Percentiles rank a stretch among this genome's conserved stretches.
phyloP scores from a whole-genome alignment of 2,329 filamentous ascomycete species.

The Cladosporium velox region DNA sequence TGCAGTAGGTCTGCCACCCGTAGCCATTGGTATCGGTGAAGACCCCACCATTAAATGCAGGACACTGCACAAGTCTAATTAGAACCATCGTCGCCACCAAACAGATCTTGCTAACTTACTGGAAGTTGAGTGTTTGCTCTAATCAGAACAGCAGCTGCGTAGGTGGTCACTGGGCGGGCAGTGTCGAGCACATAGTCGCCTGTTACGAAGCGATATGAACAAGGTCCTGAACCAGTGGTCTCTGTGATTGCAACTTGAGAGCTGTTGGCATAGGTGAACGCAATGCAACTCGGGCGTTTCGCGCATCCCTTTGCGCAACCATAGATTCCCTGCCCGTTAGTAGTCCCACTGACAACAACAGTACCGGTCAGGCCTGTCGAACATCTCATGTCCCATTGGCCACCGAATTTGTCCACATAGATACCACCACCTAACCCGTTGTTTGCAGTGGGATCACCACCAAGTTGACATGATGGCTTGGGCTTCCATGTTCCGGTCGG shows the following conservation, averaged over 20 bases:
- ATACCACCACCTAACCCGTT: background rate
- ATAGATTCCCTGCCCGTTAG: background rate
- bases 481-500: background rate
- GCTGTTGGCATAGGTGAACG: background rate
- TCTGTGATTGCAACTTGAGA: background rate
- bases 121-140: background rate
- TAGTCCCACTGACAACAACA: background rate
- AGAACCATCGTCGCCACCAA: background rate
- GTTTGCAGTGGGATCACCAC: background rate
- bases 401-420: background rate
- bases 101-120: background rate
- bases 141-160: background rate
- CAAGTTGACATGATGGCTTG: background rate
- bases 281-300: background rate
- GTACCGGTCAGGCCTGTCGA: background rate
- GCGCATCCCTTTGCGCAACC: background rate
- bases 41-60: background rate
- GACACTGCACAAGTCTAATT: background rate
- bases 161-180: background rate
- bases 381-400: background rate
- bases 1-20: background rate
- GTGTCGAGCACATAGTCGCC: background rate
- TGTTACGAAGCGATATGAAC: background rate
- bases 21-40: background rate
- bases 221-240: background rate